A percentile compares a stretch with the other conserved stretches of the same genome.
These are phyloP conservation scores for Paramyrothecium roridum DNA, from an alignment of 2,329 filamentous ascomycete species.

Conservation along the genomic window DNA sequence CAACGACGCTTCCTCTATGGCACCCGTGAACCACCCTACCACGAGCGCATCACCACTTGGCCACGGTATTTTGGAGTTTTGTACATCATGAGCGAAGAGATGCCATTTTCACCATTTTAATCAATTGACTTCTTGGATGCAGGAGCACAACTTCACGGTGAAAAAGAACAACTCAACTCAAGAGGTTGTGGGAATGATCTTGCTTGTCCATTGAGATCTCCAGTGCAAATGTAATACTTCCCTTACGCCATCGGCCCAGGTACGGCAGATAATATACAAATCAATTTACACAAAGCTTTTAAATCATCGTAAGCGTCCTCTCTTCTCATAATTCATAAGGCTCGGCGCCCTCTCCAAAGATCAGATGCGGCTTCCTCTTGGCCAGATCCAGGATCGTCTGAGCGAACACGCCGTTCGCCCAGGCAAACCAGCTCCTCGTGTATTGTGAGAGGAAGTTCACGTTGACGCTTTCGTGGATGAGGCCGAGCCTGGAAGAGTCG, in stretches of 20 bases:
- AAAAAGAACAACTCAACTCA: background rate
- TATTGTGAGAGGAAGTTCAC: slow-evolving; percentile 67
- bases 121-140: background rate
- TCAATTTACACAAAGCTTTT: background rate
- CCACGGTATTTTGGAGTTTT: no score
- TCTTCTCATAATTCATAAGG: slow-evolving; percentile 43
- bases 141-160: background rate
- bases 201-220: no score
- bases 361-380: slow-evolving; percentile 79
- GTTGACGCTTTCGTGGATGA: slow-evolving; percentile 90
- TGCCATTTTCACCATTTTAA: no score
- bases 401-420: slow-evolving; percentile 96
- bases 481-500: slow-evolving; percentile 68
- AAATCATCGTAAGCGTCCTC: background rate
- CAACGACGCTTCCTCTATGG: no score
- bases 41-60: no score
- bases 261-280: background rate
- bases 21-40: no score
- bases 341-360: slow-evolving; percentile 66
- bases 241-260: background rate
- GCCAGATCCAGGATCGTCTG: slow-evolving; percentile 89
- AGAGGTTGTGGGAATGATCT: background rate
- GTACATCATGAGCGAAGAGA: background rate
- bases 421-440: slow-evolving; percentile 93
- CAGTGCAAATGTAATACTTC: background rate